Evolutionary conservation across 1,284 basidiomycete species (phyloP).

Genomic region (Phellinidium pouzarii): DNA sequence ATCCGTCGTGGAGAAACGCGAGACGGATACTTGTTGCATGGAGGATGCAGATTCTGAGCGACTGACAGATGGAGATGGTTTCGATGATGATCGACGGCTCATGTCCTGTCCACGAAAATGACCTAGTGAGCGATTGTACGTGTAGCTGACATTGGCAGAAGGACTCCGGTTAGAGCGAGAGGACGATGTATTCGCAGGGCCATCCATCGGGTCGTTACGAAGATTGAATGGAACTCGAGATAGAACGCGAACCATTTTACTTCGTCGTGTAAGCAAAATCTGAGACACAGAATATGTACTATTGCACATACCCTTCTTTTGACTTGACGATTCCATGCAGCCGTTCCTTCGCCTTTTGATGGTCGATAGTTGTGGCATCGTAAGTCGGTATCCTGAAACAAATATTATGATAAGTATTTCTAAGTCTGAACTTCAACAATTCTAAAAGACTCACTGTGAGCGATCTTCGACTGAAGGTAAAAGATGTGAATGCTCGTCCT

Average conservation of each 20-base stretch:
- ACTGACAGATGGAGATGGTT: constrained; percentile 14
- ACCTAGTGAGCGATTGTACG: background rate
- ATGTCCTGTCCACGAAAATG: background rate
- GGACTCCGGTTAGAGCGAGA: constrained; percentile 18
- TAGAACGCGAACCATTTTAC: constrained; percentile 18
- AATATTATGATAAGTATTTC: background rate
- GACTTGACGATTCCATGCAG: constrained; percentile 16
- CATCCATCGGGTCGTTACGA: constrained; percentile 10
- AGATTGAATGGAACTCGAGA: constrained; percentile 18
- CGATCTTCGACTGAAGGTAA: constrained; percentile 7
- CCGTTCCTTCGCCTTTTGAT: constrained; percentile 17
- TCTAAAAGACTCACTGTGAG: constrained; percentile 9
- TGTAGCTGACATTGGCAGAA: constrained; percentile 12
- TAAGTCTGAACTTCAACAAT: background rate
- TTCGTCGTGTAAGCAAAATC: background rate
- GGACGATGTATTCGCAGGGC: constrained; percentile 9
- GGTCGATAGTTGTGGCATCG: constrained; percentile 14
- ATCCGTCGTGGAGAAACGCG: constrained; percentile 9
- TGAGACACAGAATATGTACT: background rate
- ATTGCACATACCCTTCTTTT: constrained; percentile 16
- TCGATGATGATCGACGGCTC: constrained; percentile 9
- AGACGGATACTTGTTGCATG: constrained; percentile 15
- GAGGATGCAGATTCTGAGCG: constrained; percentile 16
- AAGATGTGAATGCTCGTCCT: constrained; percentile 1
- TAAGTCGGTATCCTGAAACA: constrained; percentile 7